phyloP scores from a whole-genome alignment of 1,284 basidiomycete species.

The Leccinum variabile region DNA sequence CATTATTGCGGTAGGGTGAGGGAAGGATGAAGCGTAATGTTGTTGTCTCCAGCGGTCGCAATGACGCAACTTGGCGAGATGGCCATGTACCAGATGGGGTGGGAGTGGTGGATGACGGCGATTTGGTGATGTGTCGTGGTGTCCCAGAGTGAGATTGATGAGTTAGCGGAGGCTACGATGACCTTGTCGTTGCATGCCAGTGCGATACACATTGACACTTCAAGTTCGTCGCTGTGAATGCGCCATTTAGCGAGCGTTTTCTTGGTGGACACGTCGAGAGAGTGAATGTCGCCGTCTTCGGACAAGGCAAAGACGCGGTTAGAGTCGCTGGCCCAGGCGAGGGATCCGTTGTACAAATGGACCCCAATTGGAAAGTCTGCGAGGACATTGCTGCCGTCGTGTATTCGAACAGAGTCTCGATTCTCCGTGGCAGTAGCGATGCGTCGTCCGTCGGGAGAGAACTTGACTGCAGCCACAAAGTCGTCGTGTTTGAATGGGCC shows the following conservation, averaged over 20 bases:
- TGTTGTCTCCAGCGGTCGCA: too few species aligned
- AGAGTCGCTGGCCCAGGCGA: not conserved
- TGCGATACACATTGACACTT: not conserved
- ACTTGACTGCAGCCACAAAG: too few species aligned
- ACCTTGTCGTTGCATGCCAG: not conserved
- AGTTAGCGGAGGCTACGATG: not conserved
- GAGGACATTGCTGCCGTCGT: too few species aligned
- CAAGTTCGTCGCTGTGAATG: not conserved
- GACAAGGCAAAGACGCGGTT: not conserved
- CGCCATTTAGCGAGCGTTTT: not conserved
- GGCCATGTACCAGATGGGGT: too few species aligned
- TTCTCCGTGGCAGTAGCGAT: too few species aligned
- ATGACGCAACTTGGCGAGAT: too few species aligned
- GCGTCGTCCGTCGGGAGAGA: too few species aligned
- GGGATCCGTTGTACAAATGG: not conserved
- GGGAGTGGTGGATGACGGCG: not conserved
- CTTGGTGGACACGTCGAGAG: not conserved
- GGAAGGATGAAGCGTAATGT: too few species aligned
- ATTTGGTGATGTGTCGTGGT: not conserved
- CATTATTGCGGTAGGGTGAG: too few species aligned
- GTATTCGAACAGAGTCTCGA: too few species aligned
- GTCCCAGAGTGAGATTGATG: not conserved
- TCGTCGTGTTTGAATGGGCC: too few species aligned
- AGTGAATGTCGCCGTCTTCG: not conserved
- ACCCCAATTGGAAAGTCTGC: not conserved